These are phyloP conservation scores for Melampsora americana DNA, from an alignment of 1,284 basidiomycete genomes.

Conservation along the genomic window DNA sequence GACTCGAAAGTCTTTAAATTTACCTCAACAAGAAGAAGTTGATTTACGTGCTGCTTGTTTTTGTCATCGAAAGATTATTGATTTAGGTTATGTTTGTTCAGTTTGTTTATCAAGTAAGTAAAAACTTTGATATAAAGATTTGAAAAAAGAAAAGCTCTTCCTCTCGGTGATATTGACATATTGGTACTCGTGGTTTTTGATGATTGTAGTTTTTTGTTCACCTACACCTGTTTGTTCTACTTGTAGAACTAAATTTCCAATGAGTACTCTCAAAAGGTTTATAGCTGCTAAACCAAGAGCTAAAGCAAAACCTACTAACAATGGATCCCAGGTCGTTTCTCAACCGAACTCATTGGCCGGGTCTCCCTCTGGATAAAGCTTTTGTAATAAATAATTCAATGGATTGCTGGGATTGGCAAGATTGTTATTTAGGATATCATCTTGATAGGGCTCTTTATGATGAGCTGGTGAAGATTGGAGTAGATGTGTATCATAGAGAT, in stretches of 20 bases:
- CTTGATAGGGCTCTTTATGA: too few relatives aligned
- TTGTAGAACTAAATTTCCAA: conserved; percentile 40
- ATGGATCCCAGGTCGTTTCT: too few relatives aligned
- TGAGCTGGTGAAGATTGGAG: too few relatives aligned
- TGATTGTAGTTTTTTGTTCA: conserved; percentile 26
- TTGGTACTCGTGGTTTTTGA: background rate
- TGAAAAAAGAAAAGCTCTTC: too few relatives aligned
- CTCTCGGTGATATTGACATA: background rate
- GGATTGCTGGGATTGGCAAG: too few relatives aligned
- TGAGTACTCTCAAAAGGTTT: conserved; percentile 35
- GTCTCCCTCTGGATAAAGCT: too few relatives aligned
- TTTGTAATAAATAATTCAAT: too few relatives aligned
- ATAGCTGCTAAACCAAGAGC: conserved; percentile 14
- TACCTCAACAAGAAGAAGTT: conserved; percentile 88
- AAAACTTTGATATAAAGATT: background rate
- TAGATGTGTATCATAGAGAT: too few relatives aligned
- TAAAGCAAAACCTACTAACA: conserved; percentile 13
- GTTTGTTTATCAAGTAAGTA: conserved; percentile 85
- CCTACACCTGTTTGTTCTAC: conserved; percentile 40
- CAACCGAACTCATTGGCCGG: too few relatives aligned
- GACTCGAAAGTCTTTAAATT: conserved; percentile 71
- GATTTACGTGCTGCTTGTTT: conserved; percentile 98
- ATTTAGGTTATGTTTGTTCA: conserved; percentile 95
- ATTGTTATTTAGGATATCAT: too few relatives aligned
- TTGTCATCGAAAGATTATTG: conserved; percentile 94